Base-by-base conservation (phyloP, 768 basidiomycete genomes). In the Cubamyces sp. region DNA sequence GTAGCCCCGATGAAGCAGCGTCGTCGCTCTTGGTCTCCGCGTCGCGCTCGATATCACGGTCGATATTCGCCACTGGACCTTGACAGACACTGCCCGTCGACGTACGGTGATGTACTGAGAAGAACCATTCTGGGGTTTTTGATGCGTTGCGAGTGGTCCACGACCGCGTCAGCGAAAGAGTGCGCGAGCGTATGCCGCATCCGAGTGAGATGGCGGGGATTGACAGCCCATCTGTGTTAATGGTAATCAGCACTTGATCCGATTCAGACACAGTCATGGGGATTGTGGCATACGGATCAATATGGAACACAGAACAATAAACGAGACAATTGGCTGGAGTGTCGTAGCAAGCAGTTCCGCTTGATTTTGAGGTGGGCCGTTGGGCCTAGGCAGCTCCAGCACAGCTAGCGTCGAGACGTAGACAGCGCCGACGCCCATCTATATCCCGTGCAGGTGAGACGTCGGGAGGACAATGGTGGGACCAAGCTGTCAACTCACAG, bases 391-490 rank as follows among this genome's bases (percentile, higher is more conserved):
- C 0, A 95, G 78, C 53, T 81, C 83, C 21, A 81, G 80, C 7
- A 86, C 71, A 3, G 93, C 91, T 25, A 94, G 74, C 0, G 86
- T 87, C 12, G 90, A 87, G 57, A 98, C 88, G 73, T 98, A 99
- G 48, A 98, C 79, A 5, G 96, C 90, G 0, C 90, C 87, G 23
- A 97, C 94, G 54, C 96, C 96, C 91, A 97, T 95, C 81, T 94
- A 47, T 21, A 3, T 26, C 25, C 6, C 16, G 16, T 23, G 14
- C 21, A 18, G 25, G 16, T 26, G 16, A 15, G 9, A 30, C 1
- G 5, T 5, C 48, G 25, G 15, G 12, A 4, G 15, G 48, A 5
- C 7, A 49, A 11, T 5, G 6, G 9, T 12, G 14, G 14, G 18
- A 34, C 5, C 1, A 25, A 39, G 39, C 5, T 25, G 34, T 1